phyloP scores from a whole-genome alignment of 2,329 filamentous ascomycete species.

The Claviceps spartinae region DNA sequence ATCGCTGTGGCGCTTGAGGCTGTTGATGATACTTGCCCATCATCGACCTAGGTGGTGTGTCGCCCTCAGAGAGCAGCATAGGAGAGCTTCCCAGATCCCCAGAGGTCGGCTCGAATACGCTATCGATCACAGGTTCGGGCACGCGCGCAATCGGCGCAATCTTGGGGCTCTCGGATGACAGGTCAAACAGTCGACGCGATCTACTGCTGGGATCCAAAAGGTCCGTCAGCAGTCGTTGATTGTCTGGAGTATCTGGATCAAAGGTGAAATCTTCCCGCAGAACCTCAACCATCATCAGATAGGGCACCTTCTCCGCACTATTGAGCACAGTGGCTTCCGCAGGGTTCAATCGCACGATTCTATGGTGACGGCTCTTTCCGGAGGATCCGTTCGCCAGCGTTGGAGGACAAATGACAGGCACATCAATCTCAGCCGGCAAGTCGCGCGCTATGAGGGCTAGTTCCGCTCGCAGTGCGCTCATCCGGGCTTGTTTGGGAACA shows the following conservation, averaged over 20 bases:
- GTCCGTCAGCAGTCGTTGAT: conserved; percentile 48
- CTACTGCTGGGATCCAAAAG: conserved; percentile 44
- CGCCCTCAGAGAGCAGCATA: conserved; percentile 46
- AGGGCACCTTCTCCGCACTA: conserved; percentile 76
- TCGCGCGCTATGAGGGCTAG: conserved; percentile 70
- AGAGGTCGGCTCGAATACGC: conserved; percentile 70
- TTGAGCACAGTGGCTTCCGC: conserved; percentile 76
- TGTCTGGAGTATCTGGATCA: conserved; percentile 60
- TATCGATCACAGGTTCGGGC: conserved; percentile 43
- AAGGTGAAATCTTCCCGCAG: conserved; percentile 73
- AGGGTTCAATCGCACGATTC: conserved; percentile 71
- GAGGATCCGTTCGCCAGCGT: conserved; percentile 60
- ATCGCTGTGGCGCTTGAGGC: conserved; percentile 31
- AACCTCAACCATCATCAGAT: conserved; percentile 73
- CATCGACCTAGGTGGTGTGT: conserved; percentile 19
- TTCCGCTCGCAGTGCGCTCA: conserved; percentile 71
- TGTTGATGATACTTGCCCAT: conserved; percentile 15
- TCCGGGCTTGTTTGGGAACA: conserved; percentile 66
- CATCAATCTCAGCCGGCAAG: conserved; percentile 69
- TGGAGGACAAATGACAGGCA: conserved; percentile 68
- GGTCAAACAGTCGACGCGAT: conserved; percentile 50
- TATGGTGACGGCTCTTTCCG: conserved; percentile 63
- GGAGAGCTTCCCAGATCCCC: conserved; percentile 67
- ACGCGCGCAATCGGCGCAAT: conserved; percentile 27
- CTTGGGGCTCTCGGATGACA: conserved; percentile 51